phyloP scores from a whole-genome alignment of 2,329 filamentous ascomycete genomes.

The Sporothrix inflata region DNA sequence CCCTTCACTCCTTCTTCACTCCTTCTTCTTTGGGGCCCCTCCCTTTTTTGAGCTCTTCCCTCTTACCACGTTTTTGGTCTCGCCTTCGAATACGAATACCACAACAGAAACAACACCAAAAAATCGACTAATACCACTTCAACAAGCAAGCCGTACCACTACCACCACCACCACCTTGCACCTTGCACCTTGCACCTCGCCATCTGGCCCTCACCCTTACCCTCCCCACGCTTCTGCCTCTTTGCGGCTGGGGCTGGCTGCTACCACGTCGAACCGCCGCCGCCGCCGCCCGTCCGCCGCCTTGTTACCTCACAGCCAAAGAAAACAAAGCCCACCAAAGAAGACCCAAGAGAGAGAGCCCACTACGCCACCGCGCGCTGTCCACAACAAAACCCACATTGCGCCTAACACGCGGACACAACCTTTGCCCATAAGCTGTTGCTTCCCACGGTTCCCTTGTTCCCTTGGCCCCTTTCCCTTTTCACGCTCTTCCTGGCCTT shows the following conservation, averaged over 20 bases:
- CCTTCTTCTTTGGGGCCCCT: neutral
- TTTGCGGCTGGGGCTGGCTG: neutral
- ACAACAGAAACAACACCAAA: conserved; percentile 13
- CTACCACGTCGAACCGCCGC: conserved; percentile 1
- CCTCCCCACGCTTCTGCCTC: conserved; percentile 5
- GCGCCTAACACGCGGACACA: neutral
- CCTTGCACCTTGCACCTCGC: neutral
- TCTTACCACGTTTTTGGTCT: neutral
- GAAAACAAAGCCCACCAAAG: neutral
- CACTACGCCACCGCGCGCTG: neutral
- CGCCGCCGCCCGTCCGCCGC: neutral
- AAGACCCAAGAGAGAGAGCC: neutral
- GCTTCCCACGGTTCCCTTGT: neutral
- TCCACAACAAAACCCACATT: neutral
- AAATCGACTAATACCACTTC: conserved; percentile 11
- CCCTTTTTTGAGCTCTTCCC: neutral
- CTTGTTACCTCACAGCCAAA: conserved; percentile 18
- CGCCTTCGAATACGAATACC: conserved; percentile 19
- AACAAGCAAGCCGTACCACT: neutral
- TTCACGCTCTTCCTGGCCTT: neutral
- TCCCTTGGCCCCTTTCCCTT: neutral
- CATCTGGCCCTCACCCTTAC: neutral
- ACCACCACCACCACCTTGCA: neutral
- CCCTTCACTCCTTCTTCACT: neutral
- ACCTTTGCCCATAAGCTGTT: neutral